A percentile compares a stretch with the other conserved stretches of the same genome.
Conservation (phyloP, 805 yeast genomes). For the Priceomyces medius region DNA sequence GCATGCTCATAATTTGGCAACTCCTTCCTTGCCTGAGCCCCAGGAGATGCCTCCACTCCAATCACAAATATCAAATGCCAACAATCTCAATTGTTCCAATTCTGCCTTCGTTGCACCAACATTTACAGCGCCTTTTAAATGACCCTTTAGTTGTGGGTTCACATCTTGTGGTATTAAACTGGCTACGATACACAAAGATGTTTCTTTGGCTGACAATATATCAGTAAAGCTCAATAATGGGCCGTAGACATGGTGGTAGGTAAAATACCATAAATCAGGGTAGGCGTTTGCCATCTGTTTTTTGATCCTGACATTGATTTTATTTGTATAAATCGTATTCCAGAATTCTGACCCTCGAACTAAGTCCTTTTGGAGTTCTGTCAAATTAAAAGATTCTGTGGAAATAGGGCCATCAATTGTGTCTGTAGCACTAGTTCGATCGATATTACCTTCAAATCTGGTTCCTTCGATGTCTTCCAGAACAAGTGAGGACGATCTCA, state of each 20-base stretch:
- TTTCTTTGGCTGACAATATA: constrained; percentile 62
- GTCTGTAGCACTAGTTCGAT: constrained; percentile 19
- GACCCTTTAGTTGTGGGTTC: constrained; percentile 90
- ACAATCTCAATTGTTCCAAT: constrained; percentile 54
- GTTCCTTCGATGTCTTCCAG: constrained; percentile 42
- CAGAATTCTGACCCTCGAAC: constrained; percentile 65
- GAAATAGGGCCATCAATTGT: constrained; percentile 46
- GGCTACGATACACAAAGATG: constrained; percentile 74
- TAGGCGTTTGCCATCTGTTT: constrained; percentile 70
- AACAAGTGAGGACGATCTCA: constrained; percentile 36
- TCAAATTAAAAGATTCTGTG: constrained; percentile 26
- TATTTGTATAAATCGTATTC: constrained; percentile 67
- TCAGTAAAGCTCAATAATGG: constrained; percentile 71
- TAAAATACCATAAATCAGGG: constrained; percentile 80
- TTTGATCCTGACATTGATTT: constrained; percentile 65
- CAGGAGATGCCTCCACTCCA: constrained; percentile 65
- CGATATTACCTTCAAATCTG: constrained; percentile 23
- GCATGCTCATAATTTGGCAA: constrained; percentile 48
- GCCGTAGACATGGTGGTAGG: constrained; percentile 71
- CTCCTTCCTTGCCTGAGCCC: constrained; percentile 53
- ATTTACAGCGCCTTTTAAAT: constrained; percentile 80
- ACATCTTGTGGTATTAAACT: constrained; percentile 90
- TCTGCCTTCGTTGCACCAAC: constrained; percentile 70
- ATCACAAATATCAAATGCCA: constrained; percentile 63
- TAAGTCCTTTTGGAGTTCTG: constrained; percentile 26